Conservation (phyloP, 192 early-diverging fungal genomes). For the Anaeromyces robustus region DNA sequence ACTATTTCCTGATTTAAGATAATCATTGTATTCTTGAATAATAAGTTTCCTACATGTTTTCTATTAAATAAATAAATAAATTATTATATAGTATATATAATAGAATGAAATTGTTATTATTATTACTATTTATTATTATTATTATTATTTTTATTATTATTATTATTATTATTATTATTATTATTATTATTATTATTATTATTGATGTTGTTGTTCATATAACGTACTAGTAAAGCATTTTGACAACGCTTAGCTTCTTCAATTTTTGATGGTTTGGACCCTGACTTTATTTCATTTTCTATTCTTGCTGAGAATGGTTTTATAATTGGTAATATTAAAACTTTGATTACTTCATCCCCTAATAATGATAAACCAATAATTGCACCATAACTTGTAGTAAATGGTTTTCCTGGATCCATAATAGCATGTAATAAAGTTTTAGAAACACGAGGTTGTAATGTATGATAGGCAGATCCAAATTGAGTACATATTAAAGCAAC, state of each 20-base stretch:
- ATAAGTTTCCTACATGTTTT: background rate
- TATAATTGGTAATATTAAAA: constrained; percentile 60
- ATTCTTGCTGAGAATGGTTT: constrained; percentile 11
- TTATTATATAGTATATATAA: no score
- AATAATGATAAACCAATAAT: constrained; percentile 60
- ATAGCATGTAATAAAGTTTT: constrained; percentile 82
- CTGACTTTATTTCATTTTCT: background rate
- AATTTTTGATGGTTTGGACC: background rate
- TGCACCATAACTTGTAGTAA: constrained; percentile 78
- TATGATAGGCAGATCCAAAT: constrained; percentile 68
- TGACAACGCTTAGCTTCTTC: background rate
- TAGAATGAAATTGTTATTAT: no score
- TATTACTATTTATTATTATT: no score
- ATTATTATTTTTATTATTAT: no score
- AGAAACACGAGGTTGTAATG: constrained; percentile 72
- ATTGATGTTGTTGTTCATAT: no score
- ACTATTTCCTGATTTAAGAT: background rate
- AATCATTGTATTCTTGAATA: background rate
- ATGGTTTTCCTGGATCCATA: constrained; percentile 65
- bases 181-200: no score
- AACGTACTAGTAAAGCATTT: background rate
- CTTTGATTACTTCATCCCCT: constrained; percentile 58
- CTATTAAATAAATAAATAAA: background rate
- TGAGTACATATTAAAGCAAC: constrained; percentile 54
- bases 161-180: no score